Base-by-base conservation (phyloP, 495 filamentous ascomycete species). In the Aspergillus bertholletiae region DNA sequence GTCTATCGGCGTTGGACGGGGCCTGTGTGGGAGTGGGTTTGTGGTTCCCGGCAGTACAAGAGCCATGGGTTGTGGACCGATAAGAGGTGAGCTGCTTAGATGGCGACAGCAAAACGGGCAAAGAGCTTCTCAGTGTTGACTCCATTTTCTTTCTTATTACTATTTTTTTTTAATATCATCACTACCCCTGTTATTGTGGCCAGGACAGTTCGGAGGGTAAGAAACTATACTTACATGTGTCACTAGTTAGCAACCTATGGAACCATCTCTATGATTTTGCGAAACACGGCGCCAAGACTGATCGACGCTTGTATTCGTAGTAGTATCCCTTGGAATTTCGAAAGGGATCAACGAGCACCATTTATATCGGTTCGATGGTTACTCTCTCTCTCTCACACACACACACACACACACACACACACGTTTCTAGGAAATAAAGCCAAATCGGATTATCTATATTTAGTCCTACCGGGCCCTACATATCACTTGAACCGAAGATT, bases 51-150 rank as follows among this genome's bases (percentile, higher is more conserved):
- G 53, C 41, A 34, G 53, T 49, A 46, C 53, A 32, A 28, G 66
- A 67, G 30, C 67, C 67, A 64, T 68, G 68, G 72, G 56, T 66
- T 35, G 59, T 49, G 30, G 61, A 60, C 44, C 53, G 60, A 23
- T 57, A 59, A 21, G 63, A 60, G 21, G 65, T 54, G 35, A 49
- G n/a, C 20, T 60, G 23, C 49, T 53, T 48, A 23, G 60, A 34
- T 9, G 64, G 24, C 8, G 59, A 54, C 21, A 63, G 24, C 28
- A 50, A 37, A 2, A 45, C 46, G 35, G 61, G 55, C 23, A 49
- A 27, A 32, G 53, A 30, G 13, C 18, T 34, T 43, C 55, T 57
- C 28, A 55, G 44, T 18, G 55, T 51, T 7, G 49, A 27, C 13
- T 74, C 69, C 69, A 72, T 71, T 17, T 20, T 41, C 18, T 5